A percentile compares a stretch with the other conserved stretches of the same genome.
These are phyloP conservation scores for Ascosphaera apis DNA, from an alignment of 2,329 filamentous ascomycete species.

Conservation along the genomic window DNA sequence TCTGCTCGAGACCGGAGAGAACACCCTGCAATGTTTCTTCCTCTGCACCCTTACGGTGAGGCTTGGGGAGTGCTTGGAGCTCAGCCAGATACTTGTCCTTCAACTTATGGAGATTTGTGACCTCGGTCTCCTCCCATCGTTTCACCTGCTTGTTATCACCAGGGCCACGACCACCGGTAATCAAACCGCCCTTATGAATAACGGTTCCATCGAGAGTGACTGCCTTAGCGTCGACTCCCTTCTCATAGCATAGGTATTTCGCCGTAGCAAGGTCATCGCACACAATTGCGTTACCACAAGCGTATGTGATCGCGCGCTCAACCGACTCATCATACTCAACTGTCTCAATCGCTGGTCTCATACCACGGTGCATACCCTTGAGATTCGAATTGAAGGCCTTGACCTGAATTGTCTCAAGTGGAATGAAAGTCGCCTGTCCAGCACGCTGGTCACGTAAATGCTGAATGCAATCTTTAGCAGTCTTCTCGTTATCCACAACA, in stretches of 20 bases:
- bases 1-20: constrained; percentile 55
- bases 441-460: constrained; percentile 80
- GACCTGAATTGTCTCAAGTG: constrained; percentile 91
- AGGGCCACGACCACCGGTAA: constrained; percentile 79
- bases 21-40: constrained; percentile 68
- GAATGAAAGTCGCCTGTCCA: constrained; percentile 79
- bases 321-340: constrained; percentile 79
- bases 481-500: constrained; percentile 86
- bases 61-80: constrained; percentile 56
- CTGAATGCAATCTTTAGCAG: constrained; percentile 77
- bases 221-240: constrained; percentile 70
- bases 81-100: constrained; percentile 56
- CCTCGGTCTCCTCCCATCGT: constrained; percentile 71
- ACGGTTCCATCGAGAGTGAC: constrained; percentile 89
- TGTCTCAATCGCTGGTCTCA: constrained; percentile 77
- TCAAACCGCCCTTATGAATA: constrained; percentile 86
- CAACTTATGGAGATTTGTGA: constrained; percentile 60
- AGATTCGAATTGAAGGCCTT: constrained; percentile 73
- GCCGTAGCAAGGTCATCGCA: constrained; percentile 74
- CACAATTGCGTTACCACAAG: constrained; percentile 83
- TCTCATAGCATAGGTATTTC: constrained; percentile 71
- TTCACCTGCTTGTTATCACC: constrained; percentile 54
- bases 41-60: constrained; percentile 48
- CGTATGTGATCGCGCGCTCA: constrained; percentile 82
- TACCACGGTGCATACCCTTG: constrained; percentile 66